A percentile compares a stretch with the other conserved stretches of the same genome.
phyloP scores from a whole-genome alignment of 1,139 yeast genomes.

The Yamadazyma oceani region DNA sequence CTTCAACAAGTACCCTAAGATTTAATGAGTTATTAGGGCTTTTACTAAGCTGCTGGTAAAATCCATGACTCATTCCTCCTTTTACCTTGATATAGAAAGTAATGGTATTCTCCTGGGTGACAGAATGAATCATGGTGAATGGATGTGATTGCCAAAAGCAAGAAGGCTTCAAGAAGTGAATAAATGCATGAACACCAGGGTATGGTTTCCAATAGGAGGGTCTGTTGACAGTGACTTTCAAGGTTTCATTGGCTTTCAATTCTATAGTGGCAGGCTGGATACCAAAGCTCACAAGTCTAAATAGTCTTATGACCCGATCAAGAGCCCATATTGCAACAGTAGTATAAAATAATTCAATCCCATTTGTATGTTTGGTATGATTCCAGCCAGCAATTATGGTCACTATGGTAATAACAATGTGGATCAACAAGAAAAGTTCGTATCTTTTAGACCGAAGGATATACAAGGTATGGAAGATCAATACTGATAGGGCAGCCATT shows the following conservation, averaged over 20 bases:
- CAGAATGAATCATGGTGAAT: conserved; percentile 50
- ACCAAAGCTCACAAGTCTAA: conserved; percentile 25
- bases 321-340: conserved; percentile 28
- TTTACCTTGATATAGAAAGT: conserved; percentile 46
- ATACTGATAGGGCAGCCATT: conserved; percentile 16
- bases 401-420: conserved; percentile 45
- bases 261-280: conserved; percentile 41
- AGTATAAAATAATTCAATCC: conserved; percentile 30
- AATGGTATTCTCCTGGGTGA: conserved; percentile 33
- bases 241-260: conserved; percentile 23
- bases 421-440: conserved; percentile 58
- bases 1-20: conserved; percentile 27
- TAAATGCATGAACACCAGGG: conserved; percentile 54
- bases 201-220: conserved; percentile 17
- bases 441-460: conserved; percentile 50
- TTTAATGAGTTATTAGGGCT: conserved; percentile 5
- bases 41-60: conserved; percentile 24
- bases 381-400: conserved; percentile 1
- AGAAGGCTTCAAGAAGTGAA: conserved; percentile 48
- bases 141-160: conserved; percentile 71
- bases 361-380: conserved; percentile 24
- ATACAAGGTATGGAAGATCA: conserved; percentile 31
- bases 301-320: conserved; percentile 27
- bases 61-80: conserved; percentile 41
- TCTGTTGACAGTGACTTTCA: conserved; percentile 13